phyloP scores from a whole-genome alignment of 768 basidiomycete species.

The Leucocoprinus sp. region DNA sequence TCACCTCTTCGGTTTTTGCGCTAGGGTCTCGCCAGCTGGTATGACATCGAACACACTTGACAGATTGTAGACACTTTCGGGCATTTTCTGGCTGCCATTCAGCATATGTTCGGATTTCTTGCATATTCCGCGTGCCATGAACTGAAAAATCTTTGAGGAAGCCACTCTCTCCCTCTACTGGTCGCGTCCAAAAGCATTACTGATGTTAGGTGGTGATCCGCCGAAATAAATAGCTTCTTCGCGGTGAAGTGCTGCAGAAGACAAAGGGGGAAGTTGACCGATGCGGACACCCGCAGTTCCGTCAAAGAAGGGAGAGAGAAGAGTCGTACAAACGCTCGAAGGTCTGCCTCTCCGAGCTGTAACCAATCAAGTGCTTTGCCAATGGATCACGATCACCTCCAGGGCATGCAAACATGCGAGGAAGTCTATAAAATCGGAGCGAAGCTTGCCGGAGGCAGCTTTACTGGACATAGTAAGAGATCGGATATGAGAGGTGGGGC shows the following conservation, averaged over 20 bases:
- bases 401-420: slow-evolving; percentile 2
- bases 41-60: slow-evolving; percentile 6
- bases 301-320: slow-evolving; percentile 6
- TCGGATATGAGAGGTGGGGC: too few relatives aligned
- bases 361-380: slow-evolving; percentile 9
- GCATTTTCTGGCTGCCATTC: slow-evolving; percentile 7
- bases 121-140: slow-evolving; percentile 5
- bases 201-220: slow-evolving; percentile 2
- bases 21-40: slow-evolving; percentile 4
- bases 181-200: slow-evolving; percentile 6
- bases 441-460: background rate
- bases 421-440: slow-evolving; percentile 4
- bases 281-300: slow-evolving; percentile 2
- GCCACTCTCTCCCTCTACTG: background rate
- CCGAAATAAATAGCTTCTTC: slow-evolving; percentile 1
- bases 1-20: slow-evolving; percentile 26
- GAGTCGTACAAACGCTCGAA: slow-evolving; percentile 2
- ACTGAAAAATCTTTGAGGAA: slow-evolving; percentile 3
- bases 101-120: slow-evolving; percentile 3
- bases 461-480: slow-evolving; percentile 6
- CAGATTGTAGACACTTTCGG: background rate
- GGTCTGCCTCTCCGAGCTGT: background rate
- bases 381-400: slow-evolving; percentile 7
- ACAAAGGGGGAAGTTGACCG: slow-evolving; percentile 4
- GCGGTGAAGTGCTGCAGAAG: slow-evolving; percentile 4